phyloP scores from a whole-genome alignment of 1,284 basidiomycete genomes.

The Trichosporon faecale region DNA sequence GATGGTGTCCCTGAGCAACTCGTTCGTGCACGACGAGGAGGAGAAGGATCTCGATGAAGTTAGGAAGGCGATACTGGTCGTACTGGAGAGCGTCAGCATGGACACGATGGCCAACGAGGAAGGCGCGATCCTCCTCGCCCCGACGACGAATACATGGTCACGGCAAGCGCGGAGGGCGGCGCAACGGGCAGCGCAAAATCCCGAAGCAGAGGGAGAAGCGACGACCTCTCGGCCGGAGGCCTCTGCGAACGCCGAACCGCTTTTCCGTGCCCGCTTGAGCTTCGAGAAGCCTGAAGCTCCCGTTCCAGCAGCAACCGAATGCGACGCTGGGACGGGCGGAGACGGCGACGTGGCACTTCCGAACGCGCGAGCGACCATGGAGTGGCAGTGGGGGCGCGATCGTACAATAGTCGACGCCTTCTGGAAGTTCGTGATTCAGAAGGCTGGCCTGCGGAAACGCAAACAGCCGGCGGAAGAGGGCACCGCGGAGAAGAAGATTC shows the following conservation, averaged over 20 bases:
- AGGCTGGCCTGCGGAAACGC: slow-evolving; percentile 39
- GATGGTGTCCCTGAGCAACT: slow-evolving; percentile 54
- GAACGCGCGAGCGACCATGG: slow-evolving; percentile 52
- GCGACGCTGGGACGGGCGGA: slow-evolving; percentile 16
- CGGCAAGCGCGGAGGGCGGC: slow-evolving; percentile 59
- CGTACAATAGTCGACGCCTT: slow-evolving; percentile 66
- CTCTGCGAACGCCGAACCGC: slow-evolving; percentile 15
- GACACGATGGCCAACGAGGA: not conserved
- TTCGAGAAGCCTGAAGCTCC: not conserved
- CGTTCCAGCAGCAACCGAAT: slow-evolving; percentile 16
- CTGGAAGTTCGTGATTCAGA: slow-evolving; percentile 59
- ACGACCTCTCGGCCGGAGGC: not conserved
- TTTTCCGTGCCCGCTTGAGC: slow-evolving; percentile 35
- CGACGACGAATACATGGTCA: slow-evolving; percentile 67
- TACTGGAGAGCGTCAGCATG: slow-evolving; percentile 17
- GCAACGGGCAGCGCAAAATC: slow-evolving; percentile 11
- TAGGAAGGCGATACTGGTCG: slow-evolving; percentile 23
- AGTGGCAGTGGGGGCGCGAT: slow-evolving; percentile 66
- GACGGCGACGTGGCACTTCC: too few species aligned
- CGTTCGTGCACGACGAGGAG: slow-evolving; percentile 42
- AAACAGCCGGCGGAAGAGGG: not conserved
- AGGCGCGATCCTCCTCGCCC: slow-evolving; percentile 52
- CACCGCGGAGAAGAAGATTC: slow-evolving; percentile 5
- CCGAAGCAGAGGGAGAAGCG: not conserved
- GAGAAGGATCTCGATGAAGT: slow-evolving; percentile 47